phyloP scores from a whole-genome alignment of 2,329 filamentous ascomycete genomes.

The Neoarthrinium moseri region DNA sequence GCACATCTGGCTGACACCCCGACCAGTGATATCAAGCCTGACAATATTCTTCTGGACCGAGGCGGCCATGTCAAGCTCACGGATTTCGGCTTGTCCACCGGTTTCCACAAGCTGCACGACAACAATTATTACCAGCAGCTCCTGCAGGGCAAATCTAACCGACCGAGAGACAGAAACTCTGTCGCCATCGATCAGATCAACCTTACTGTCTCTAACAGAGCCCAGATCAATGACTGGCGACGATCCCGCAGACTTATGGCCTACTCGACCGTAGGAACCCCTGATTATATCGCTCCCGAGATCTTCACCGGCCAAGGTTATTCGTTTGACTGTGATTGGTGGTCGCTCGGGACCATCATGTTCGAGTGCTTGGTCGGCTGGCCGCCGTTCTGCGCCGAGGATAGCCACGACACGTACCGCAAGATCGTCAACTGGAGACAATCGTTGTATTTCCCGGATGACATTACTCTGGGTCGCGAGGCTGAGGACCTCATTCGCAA shows the following conservation, averaged over 20 bases:
- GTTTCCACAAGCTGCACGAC: constrained; percentile 96
- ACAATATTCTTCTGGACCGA: constrained; percentile 94
- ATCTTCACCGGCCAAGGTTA: constrained; percentile 98
- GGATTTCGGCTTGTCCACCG: constrained; percentile 95
- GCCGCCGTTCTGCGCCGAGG: constrained; percentile 98
- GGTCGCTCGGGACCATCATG: constrained; percentile 98
- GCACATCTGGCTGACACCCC: not conserved
- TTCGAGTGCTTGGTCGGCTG: constrained; percentile 98
- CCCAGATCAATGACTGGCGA: constrained; percentile 98
- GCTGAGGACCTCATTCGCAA: constrained; percentile 90
- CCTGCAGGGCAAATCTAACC: constrained; percentile 74
- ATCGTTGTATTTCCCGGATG: constrained; percentile 93
- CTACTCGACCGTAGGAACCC: constrained; percentile 96
- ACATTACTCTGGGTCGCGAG: constrained; percentile 83
- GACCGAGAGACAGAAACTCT: constrained; percentile 80
- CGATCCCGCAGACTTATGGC: constrained; percentile 94
- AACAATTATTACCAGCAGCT: constrained; percentile 98
- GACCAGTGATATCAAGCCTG: constrained; percentile 91
- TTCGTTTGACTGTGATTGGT: constrained; percentile 97
- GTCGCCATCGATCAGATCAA: constrained; percentile 98
- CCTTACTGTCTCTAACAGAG: constrained; percentile 93
- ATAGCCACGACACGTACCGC: constrained; percentile 94
- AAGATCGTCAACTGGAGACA: constrained; percentile 99
- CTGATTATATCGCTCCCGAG: constrained; percentile 97
- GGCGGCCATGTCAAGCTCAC: constrained; percentile 98